Evolutionary conservation across 106 monocot species (phyloP).

Genomic region (Alisma plantagoaquatica): DNA sequence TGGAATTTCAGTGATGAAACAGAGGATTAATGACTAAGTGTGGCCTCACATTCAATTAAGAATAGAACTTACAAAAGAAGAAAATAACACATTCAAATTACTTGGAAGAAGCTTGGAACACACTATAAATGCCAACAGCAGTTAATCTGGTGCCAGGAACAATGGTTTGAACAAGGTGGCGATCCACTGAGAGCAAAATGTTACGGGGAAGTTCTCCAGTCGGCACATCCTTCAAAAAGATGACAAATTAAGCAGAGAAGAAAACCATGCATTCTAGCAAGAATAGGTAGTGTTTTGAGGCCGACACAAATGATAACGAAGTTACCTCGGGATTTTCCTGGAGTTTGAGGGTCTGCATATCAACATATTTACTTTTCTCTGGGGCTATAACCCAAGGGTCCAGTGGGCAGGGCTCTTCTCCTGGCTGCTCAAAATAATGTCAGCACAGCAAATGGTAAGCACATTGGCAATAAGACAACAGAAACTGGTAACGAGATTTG

Average conservation of each 20-base stretch:
- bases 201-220: slow-evolving; percentile 93
- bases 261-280: too few species aligned
- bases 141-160: slow-evolving; percentile 90
- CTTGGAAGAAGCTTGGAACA: slow-evolving; percentile 84
- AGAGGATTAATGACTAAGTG: too few species aligned
- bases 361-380: slow-evolving; percentile 97
- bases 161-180: slow-evolving; percentile 93
- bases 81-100: too few species aligned
- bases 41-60: too few species aligned
- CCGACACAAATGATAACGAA: too few species aligned
- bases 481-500: too few species aligned
- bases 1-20: background rate
- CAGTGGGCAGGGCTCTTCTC: slow-evolving; percentile 90
- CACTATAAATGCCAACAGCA: slow-evolving; percentile 89
- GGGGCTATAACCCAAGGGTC: slow-evolving; percentile 92
- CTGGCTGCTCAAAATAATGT: slow-evolving; percentile 60
- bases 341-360: slow-evolving; percentile 88
- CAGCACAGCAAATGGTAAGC: too few species aligned
- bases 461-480: too few species aligned
- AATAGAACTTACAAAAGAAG: too few species aligned
- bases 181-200: slow-evolving; percentile 77
- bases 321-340: slow-evolving; percentile 97
- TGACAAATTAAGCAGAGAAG: background rate
- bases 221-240: slow-evolving; percentile 63
- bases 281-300: too few species aligned